Evolutionary conservation across 2,329 filamentous ascomycete genomes (phyloP), one percentile per base, ranked within the genome.

Genomic region (Colletotrichum aenigma): DNA sequence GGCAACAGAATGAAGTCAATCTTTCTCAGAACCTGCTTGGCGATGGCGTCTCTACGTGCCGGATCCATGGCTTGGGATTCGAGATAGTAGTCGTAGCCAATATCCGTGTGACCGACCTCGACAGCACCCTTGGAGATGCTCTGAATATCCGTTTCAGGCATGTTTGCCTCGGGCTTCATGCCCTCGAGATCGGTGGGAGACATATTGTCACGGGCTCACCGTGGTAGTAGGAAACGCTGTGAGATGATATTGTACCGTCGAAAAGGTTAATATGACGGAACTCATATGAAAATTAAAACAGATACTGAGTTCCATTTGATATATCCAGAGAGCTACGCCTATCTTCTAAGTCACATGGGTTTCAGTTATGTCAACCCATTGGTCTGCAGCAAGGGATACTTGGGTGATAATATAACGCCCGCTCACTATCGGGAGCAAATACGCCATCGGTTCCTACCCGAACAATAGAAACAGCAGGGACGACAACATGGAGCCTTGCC

Each of bases 401-500:
- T 15, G 43, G 10, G 10, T 52, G 43, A 52, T 13, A 0, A 21
- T 4, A 4, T n/a, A 52, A 13, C 43, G 43, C 43, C 43, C 43
- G 43, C n/a, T 52, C 43, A 21, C 1, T 13, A 52, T 52, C 43
- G n/a, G n/a, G 1, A 52, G 43, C n/a, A 4, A 7, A 52, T 52
- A 0, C n/a, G 0, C 43, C n/a, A n/a, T 52, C 4, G 43, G 43
- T 2, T 0, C n/a, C 10, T 21, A 10, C 6, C 43, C 43, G 43
- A 7, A 24, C n/a, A 0, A 0, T 4, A 24, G 12, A 4, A 7
- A 52, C n/a, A 52, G n/a, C 12, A 52, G 43, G 9, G 0, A 52
- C 3, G 0, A 7, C 43, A 0, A 21, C n/a, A 13, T 52, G 10
- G 12, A 52, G 12, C 0, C 3, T 13, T 2, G 10, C 3, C 2